Percentiles rank a stretch among this genome's conserved stretches.
Evolutionary conservation across 768 basidiomycete genomes (phyloP).

Genomic region (Lactifluus echinatus): DNA sequence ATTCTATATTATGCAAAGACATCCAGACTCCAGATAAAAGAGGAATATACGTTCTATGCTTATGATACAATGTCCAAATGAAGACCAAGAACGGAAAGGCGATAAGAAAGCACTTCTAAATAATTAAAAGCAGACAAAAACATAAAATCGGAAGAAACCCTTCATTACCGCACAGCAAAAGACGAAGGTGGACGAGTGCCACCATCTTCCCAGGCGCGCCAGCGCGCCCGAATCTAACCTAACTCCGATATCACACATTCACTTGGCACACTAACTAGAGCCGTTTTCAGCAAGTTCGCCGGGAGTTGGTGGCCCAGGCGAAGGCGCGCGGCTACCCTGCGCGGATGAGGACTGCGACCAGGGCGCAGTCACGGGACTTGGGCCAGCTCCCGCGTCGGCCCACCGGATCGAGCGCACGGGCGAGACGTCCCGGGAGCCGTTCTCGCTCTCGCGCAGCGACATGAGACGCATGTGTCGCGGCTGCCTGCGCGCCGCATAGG

Average conservation of each 20-base stretch:
- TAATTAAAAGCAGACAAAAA: not conserved
- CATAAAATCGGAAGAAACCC: not conserved
- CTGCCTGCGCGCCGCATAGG: constrained; percentile 12
- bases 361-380: constrained; percentile 17
- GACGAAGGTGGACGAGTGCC: not conserved
- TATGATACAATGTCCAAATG: not conserved
- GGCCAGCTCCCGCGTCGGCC: constrained; percentile 28
- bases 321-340: constrained; percentile 11
- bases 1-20: not conserved
- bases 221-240: not conserved
- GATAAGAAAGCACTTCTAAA: not conserved
- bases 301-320: constrained; percentile 3
- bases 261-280: not conserved
- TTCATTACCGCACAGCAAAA: not conserved
- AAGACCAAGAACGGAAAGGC: not conserved
- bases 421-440: constrained; percentile 32
- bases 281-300: not conserved
- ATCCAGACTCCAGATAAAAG: not conserved
- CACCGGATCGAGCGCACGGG: constrained; percentile 42
- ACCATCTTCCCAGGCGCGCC: not conserved
- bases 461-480: constrained; percentile 26
- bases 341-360: constrained; percentile 13
- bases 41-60: not conserved
- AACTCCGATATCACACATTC: not conserved
- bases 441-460: constrained; percentile 24